Conservation (phyloP, 2,329 filamentous ascomycete species). For the Elsinoe necatrix region DNA sequence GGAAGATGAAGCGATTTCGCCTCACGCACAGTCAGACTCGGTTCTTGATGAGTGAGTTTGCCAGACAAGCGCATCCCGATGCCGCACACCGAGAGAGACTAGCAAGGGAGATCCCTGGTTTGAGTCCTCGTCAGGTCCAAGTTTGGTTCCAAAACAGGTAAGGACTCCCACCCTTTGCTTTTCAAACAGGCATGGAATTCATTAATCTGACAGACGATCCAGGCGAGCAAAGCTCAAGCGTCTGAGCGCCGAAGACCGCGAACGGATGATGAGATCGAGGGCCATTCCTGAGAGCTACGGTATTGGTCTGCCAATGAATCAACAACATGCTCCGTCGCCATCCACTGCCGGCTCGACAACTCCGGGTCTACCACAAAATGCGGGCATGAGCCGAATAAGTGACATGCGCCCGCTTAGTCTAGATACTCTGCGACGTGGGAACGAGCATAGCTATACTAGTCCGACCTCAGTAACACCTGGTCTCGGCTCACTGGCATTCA, state of each 20-base stretch:
- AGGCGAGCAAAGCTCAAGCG: constrained; percentile 56
- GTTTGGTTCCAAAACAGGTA: constrained; percentile 99
- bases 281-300: constrained; percentile 53
- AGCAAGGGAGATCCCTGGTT: constrained; percentile 79
- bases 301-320: constrained; percentile 40
- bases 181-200: constrained; percentile 4
- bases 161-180: constrained; percentile 23
- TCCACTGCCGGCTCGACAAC: neutral
- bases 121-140: constrained; percentile 88
- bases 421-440: constrained; percentile 57
- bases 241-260: constrained; percentile 52
- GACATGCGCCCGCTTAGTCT: constrained; percentile 61
- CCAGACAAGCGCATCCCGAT: constrained; percentile 88
- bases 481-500: constrained; percentile 59
- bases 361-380: neutral
- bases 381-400: constrained; percentile 29
- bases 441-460: constrained; percentile 53
- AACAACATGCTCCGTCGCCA: neutral
- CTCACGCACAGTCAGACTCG: constrained; percentile 96
- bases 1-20: constrained; percentile 69
- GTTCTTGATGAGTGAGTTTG: constrained; percentile 94
- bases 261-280: constrained; percentile 53
- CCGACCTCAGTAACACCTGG: constrained; percentile 58
- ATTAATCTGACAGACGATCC: constrained; percentile 18
- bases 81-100: constrained; percentile 81